Evolutionary conservation across 805 yeast species (phyloP).

Genomic region (Metschnikowia anglica): DNA sequence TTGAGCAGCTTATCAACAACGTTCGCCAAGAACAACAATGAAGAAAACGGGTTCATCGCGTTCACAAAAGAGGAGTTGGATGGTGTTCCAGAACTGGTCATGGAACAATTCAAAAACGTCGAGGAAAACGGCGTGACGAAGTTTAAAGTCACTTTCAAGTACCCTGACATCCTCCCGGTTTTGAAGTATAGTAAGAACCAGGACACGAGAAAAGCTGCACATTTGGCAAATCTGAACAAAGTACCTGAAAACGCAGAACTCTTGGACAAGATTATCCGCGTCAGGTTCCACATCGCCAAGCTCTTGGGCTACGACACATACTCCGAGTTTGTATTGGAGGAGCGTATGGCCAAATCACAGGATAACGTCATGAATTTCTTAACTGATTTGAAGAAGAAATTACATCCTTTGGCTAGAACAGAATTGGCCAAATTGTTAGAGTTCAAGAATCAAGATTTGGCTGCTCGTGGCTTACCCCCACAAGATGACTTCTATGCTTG

Average conservation of each 20-base stretch:
- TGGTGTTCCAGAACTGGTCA: conserved; percentile 69
- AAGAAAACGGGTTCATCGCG: conserved; percentile 58
- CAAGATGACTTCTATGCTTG: conserved; percentile 54
- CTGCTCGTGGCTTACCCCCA: conserved; percentile 41
- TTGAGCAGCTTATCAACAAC: conserved; percentile 56
- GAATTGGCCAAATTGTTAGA: conserved; percentile 50
- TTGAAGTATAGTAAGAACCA: conserved; percentile 65
- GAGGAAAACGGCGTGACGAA: conserved; percentile 42
- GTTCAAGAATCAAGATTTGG: conserved; percentile 55
- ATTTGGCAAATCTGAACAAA: conserved; percentile 65
- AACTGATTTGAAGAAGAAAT: conserved; percentile 56
- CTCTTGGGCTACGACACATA: conserved; percentile 65
- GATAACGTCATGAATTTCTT: conserved; percentile 60
- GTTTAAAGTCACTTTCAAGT: conserved; percentile 71
- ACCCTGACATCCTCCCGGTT: conserved; percentile 79
- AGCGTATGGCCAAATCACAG: conserved; percentile 75
- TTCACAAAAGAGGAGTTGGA: conserved; percentile 65
- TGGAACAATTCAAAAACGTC: conserved; percentile 55
- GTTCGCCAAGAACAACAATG: conserved; percentile 67
- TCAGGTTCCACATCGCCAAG: conserved; percentile 62
- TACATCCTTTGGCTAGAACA: conserved; percentile 56
- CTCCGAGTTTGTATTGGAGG: conserved; percentile 70
- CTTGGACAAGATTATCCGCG: conserved; percentile 55
- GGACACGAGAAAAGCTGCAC: conserved; percentile 66
- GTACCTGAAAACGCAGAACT: conserved; percentile 59